A percentile compares a stretch with the other conserved stretches of the same genome.
phyloP scores from a whole-genome alignment of 441 rosid genomes.

The Omphalea diandra region DNA sequence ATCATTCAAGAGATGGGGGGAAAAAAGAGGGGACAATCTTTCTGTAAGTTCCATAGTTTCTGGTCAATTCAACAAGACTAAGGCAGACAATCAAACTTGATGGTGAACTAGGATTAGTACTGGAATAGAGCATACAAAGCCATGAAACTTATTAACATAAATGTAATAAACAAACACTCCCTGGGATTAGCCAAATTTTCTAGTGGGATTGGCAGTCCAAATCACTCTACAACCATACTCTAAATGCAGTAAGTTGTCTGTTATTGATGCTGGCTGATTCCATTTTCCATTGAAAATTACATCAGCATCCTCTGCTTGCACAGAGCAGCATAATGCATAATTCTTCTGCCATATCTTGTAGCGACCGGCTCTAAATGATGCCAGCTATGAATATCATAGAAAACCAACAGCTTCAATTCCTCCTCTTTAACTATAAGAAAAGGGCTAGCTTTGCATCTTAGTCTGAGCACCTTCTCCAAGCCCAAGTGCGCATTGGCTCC shows the following conservation, averaged over 20 bases:
- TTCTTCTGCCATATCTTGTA: neutral
- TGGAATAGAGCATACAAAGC: neutral
- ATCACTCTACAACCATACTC: neutral
- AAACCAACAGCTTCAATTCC: neutral
- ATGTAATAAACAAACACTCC: neutral
- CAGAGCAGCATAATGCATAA: neutral
- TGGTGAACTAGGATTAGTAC: neutral
- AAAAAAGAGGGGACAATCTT: neutral
- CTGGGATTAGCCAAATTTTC: neutral
- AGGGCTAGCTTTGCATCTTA: neutral
- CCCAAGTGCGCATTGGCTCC: neutral
- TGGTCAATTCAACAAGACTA: neutral
- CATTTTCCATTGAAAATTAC: neutral
- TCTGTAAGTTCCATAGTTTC: neutral
- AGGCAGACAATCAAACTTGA: neutral
- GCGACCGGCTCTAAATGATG: neutral
- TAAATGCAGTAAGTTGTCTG: slow-evolving; percentile 2
- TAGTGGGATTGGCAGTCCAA: neutral
- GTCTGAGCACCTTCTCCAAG: neutral
- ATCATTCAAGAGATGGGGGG: neutral
- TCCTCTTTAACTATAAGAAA: neutral
- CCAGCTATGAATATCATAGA: neutral
- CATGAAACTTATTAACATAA: neutral
- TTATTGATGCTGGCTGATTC: neutral
- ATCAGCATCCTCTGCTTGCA: neutral